phyloP scores from a whole-genome alignment of 2,329 filamentous ascomycete species.

The Aspergillus caelatus region DNA sequence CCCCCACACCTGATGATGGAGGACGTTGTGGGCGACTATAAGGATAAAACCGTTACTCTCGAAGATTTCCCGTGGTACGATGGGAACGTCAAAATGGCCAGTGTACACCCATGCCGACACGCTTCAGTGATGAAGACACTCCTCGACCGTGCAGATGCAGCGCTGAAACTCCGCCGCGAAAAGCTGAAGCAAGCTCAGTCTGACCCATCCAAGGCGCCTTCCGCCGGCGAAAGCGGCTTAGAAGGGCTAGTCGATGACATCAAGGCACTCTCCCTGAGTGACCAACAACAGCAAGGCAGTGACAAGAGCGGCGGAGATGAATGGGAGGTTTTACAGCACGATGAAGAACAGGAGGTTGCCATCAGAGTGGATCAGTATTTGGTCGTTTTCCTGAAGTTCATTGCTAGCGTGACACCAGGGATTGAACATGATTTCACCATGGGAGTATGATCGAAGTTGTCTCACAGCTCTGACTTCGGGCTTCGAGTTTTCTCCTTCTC shows the following conservation, averaged over 20 bases:
- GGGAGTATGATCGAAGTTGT: conserved; percentile 67
- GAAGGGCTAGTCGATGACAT: conserved; percentile 86
- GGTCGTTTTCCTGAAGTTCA: conserved; percentile 64
- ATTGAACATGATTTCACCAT: conserved; percentile 99
- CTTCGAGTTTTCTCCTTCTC: not conserved
- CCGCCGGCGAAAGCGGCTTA: conserved; percentile 61
- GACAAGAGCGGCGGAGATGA: conserved; percentile 55
- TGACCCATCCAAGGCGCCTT: conserved; percentile 46
- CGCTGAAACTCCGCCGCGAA: conserved; percentile 82
- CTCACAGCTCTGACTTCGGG: not conserved
- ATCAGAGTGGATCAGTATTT: conserved; percentile 56
- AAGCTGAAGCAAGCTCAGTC: conserved; percentile 71
- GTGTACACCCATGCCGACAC: conserved; percentile 95
- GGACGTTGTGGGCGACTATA: conserved; percentile 94
- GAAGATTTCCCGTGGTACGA: conserved; percentile 97
- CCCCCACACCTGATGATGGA: conserved; percentile 90
- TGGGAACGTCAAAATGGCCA: conserved; percentile 91
- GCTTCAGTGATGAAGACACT: conserved; percentile 97
- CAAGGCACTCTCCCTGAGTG: conserved; percentile 62
- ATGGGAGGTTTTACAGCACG: conserved; percentile 64
- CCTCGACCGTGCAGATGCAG: conserved; percentile 90
- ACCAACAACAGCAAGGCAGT: conserved; percentile 32
- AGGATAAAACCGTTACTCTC: conserved; percentile 96
- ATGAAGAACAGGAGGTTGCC: conserved; percentile 51
- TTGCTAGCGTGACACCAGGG: conserved; percentile 88